phyloP scores from a whole-genome alignment of 768 basidiomycete species.

The Mycena leptocephala region DNA sequence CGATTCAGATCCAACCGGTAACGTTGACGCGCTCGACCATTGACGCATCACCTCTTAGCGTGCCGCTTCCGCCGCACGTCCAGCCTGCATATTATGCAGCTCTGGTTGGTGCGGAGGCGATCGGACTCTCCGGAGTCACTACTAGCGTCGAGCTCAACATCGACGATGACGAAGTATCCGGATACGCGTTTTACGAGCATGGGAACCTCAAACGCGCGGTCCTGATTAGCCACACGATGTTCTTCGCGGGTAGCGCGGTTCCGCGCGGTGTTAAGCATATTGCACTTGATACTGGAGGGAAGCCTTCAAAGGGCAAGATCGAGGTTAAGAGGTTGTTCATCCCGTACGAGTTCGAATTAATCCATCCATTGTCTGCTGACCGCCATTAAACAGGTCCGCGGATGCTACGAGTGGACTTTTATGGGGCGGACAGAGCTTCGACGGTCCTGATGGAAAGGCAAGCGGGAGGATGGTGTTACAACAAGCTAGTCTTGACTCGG shows the following conservation, averaged over 20 bases:
- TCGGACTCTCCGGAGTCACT: conserved; percentile 50
- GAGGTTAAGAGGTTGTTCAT: conserved; percentile 27
- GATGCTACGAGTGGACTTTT: conserved; percentile 50
- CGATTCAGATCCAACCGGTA: conserved; percentile 59
- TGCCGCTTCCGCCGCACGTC: conserved; percentile 58
- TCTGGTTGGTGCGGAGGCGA: conserved; percentile 56
- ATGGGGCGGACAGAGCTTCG: conserved; percentile 57
- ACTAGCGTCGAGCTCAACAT: conserved; percentile 55
- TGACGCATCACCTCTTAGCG: conserved; percentile 51
- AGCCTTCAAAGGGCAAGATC: neutral
- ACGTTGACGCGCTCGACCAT: conserved; percentile 58
- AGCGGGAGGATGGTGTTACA: conserved; percentile 18
- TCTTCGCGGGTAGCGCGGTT: conserved; percentile 34
- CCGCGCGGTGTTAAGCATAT: conserved; percentile 17
- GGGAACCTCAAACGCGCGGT: conserved; percentile 52
- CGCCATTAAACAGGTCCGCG: conserved; percentile 37
- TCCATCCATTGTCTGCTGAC: neutral
- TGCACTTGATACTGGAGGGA: neutral
- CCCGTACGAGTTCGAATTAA: conserved; percentile 8
- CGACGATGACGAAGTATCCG: conserved; percentile 53
- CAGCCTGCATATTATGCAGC: conserved; percentile 63
- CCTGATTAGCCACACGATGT: conserved; percentile 61
- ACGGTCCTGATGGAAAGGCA: conserved; percentile 44
- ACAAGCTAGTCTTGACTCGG: neutral
- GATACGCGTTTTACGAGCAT: conserved; percentile 61